Percentiles rank a stretch among this genome's conserved stretches.
Evolutionary conservation across 768 basidiomycete genomes (phyloP).

Genomic region (Exidia glandulosa): DNA sequence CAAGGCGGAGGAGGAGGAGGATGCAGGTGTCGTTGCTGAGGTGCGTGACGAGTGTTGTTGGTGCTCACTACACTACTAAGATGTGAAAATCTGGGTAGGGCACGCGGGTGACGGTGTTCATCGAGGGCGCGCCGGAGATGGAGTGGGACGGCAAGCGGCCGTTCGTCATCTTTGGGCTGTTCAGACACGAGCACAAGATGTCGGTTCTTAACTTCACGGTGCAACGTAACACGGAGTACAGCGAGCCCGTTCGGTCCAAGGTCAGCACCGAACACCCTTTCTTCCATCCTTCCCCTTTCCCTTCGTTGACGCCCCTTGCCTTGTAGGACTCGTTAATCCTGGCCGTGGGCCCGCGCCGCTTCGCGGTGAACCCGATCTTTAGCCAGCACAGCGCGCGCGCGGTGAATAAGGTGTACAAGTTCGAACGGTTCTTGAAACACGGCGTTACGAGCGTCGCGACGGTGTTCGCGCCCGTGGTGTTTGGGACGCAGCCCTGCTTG

Average conservation of each 20-base stretch:
- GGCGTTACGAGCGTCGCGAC: constrained; percentile 76
- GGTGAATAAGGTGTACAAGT: constrained; percentile 98
- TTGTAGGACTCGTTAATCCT: constrained; percentile 75
- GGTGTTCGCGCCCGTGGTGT: constrained; percentile 77
- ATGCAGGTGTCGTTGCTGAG: neutral
- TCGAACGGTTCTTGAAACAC: constrained; percentile 80
- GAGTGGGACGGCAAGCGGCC: constrained; percentile 32
- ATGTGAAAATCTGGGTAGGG: too few relatives aligned
- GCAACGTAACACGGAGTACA: constrained; percentile 91
- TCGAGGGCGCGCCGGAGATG: constrained; percentile 67
- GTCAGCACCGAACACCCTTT: too few relatives aligned
- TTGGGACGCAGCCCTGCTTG: constrained; percentile 74
- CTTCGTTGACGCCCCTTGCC: too few relatives aligned
- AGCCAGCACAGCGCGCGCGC: constrained; percentile 84
- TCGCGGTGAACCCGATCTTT: constrained; percentile 78
- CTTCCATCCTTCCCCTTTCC: too few relatives aligned
- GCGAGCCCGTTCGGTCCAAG: constrained; percentile 83
- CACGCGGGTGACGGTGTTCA: constrained; percentile 60
- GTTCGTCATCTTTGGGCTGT: constrained; percentile 64
- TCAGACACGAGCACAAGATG: constrained; percentile 94
- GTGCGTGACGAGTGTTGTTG: neutral
- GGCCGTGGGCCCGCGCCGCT: constrained; percentile 78
- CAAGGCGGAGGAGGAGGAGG: constrained; percentile 49
- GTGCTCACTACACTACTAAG: too few relatives aligned
- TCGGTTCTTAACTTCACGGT: constrained; percentile 87